Evolutionary conservation across 768 basidiomycete genomes (phyloP).

Genomic region (Leccinum disarticulatum): DNA sequence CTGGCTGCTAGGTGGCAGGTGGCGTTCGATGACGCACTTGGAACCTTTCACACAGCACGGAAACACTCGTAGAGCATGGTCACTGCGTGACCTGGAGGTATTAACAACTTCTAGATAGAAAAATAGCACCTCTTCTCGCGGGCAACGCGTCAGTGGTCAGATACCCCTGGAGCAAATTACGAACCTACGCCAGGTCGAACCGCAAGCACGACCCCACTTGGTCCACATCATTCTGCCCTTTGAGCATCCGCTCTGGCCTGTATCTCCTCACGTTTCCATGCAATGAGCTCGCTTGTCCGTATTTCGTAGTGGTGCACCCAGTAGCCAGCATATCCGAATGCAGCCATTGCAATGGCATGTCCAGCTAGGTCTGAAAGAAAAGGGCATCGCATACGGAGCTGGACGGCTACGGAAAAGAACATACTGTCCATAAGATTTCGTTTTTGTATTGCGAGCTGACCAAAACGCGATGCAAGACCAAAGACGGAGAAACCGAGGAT

Average conservation of each 20-base stretch:
- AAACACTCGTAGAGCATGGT: neutral
- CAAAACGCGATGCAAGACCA: conserved; percentile 80
- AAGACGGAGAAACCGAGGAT: conserved; percentile 78
- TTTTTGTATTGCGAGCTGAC: conserved; percentile 85
- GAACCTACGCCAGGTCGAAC: conserved; percentile 21
- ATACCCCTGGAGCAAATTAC: conserved; percentile 9
- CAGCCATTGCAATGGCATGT: conserved; percentile 65
- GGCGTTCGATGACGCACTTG: conserved; percentile 1
- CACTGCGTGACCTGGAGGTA: conserved; percentile 1
- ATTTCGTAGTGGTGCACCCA: conserved; percentile 69
- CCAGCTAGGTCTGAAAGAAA: conserved; percentile 61
- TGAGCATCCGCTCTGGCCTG: conserved; percentile 41
- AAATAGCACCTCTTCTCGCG: conserved; percentile 9
- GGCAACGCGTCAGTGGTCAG: conserved; percentile 7
- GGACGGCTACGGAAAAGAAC: conserved; percentile 31
- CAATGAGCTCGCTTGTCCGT: conserved; percentile 59
- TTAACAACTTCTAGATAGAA: conserved; percentile 21
- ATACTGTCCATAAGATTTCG: conserved; percentile 77
- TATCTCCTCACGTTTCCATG: conserved; percentile 63
- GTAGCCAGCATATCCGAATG: conserved; percentile 75
- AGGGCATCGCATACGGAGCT: neutral
- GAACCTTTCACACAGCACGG: neutral
- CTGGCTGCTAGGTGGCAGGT: neutral
- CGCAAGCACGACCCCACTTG: neutral
- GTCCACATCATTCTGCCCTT: conserved; percentile 24